Percentiles rank a stretch among this genome's conserved stretches.
Evolutionary conservation across 805 yeast genomes (phyloP).

Genomic region (Yarrowia divulgata): DNA sequence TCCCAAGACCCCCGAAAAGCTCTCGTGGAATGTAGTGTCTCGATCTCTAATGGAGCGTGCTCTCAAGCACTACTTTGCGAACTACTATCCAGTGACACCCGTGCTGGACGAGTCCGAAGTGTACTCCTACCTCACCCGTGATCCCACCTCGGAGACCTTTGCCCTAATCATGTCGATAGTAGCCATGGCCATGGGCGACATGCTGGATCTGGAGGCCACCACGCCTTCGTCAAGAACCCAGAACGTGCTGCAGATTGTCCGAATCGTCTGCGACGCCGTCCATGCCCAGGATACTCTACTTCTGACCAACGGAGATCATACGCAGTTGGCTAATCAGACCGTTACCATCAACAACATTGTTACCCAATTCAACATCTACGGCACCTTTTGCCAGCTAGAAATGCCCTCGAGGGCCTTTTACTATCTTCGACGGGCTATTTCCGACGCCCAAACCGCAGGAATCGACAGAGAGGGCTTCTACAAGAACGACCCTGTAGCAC

Average conservation of each 20-base stretch:
- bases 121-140: not conserved
- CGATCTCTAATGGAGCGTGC: not conserved
- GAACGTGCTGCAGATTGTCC: conserved; percentile 23
- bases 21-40: conserved; percentile 16
- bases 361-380: conserved; percentile 24
- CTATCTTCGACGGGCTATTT: not conserved
- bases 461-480: conserved; percentile 19
- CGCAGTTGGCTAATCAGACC: conserved; percentile 5
- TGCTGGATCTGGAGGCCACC: conserved; percentile 16
- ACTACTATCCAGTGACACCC: conserved; percentile 23
- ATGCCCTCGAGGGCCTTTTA: conserved; percentile 24
- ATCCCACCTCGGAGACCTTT: conserved; percentile 23
- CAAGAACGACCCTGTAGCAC: not conserved
- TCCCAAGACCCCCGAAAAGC: conserved; percentile 20
- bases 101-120: conserved; percentile 10
- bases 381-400: conserved; percentile 27
- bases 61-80: conserved; percentile 28
- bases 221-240: conserved; percentile 2
- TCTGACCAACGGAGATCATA: not conserved
- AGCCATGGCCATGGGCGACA: conserved; percentile 31
- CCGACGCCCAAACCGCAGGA: conserved; percentile 20
- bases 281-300: not conserved
- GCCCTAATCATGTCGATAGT: conserved; percentile 27
- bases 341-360: conserved; percentile 7
- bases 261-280: conserved; percentile 6